These are phyloP conservation scores for Phytophthora fragariaefolia DNA, from an alignment of 352 stramenopile genomes.

Conservation along the genomic window DNA sequence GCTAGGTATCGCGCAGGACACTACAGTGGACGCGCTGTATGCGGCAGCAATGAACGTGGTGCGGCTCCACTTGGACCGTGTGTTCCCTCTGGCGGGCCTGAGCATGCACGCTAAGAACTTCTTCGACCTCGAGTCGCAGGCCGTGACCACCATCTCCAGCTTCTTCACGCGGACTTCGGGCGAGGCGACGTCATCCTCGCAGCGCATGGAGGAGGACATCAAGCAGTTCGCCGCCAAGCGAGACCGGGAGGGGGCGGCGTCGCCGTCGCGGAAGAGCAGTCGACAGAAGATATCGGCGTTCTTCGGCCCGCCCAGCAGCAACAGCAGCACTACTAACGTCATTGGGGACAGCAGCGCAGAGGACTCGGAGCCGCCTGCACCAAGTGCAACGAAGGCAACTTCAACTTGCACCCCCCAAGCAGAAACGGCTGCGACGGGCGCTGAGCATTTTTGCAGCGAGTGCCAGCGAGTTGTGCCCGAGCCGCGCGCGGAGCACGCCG, in stretches of 20 bases:
- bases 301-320: conserved; percentile 34
- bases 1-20: conserved; percentile 64
- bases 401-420: conserved; percentile 21
- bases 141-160: conserved; percentile 63
- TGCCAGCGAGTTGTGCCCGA: conserved; percentile 46
- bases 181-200: conserved; percentile 10
- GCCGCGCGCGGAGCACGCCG: conserved; percentile 50
- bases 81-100: conserved; percentile 68
- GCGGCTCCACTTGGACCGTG: conserved; percentile 50
- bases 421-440: neutral
- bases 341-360: neutral
- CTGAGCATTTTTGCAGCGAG: conserved; percentile 43
- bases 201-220: conserved; percentile 34
- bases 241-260: conserved; percentile 9
- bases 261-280: conserved; percentile 21
- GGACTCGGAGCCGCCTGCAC: neutral
- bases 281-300: conserved; percentile 71
- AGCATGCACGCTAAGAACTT: conserved; percentile 80
- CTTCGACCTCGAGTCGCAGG: conserved; percentile 48
- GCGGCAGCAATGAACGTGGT: conserved; percentile 57
- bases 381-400: conserved; percentile 17
- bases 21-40: conserved; percentile 62
- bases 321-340: conserved; percentile 1
- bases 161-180: conserved; percentile 61
- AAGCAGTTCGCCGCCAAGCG: conserved; percentile 34